Conservation (phyloP, 805 yeast species). For the Candida sphagnicola region DNA sequence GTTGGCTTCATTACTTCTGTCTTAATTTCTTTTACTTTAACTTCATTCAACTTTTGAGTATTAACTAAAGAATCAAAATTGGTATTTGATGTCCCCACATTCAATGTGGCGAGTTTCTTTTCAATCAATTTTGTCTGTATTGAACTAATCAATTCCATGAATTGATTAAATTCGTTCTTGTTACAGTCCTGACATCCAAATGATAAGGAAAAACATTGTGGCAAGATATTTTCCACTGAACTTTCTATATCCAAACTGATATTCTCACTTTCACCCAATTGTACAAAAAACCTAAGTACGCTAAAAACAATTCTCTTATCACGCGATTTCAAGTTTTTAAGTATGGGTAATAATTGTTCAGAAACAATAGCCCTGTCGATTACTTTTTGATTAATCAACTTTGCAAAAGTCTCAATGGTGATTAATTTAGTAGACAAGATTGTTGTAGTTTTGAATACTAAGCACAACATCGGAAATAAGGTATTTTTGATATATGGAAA, state of each 20-base stretch:
- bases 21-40: constrained; percentile 17
- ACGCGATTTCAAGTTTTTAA: constrained; percentile 71
- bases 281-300: constrained; percentile 44
- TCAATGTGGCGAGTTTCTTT: constrained; percentile 15
- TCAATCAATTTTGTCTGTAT: constrained; percentile 18
- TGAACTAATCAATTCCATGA: constrained; percentile 18
- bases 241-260: constrained; percentile 27
- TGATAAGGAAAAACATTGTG: constrained; percentile 28
- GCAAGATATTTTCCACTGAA: constrained; percentile 23
- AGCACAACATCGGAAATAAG: constrained; percentile 69
- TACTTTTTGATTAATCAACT: constrained; percentile 53
- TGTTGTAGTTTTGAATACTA: constrained; percentile 78
- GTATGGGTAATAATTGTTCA: constrained; percentile 79
- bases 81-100: constrained; percentile 3
- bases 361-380: constrained; percentile 68
- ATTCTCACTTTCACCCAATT: constrained; percentile 44
- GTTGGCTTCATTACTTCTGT: constrained; percentile 19
- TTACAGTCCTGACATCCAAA: constrained; percentile 39
- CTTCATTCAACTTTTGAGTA: constrained; percentile 22
- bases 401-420: constrained; percentile 57
- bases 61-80: constrained; percentile 29
- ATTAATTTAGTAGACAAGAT: constrained; percentile 73
- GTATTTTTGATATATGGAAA: constrained; percentile 69
- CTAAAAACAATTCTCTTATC: constrained; percentile 57
- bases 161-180: constrained; percentile 26